Conservation (phyloP, 1,284 basidiomycete genomes). For the Ceraceosorus guamensis region DNA sequence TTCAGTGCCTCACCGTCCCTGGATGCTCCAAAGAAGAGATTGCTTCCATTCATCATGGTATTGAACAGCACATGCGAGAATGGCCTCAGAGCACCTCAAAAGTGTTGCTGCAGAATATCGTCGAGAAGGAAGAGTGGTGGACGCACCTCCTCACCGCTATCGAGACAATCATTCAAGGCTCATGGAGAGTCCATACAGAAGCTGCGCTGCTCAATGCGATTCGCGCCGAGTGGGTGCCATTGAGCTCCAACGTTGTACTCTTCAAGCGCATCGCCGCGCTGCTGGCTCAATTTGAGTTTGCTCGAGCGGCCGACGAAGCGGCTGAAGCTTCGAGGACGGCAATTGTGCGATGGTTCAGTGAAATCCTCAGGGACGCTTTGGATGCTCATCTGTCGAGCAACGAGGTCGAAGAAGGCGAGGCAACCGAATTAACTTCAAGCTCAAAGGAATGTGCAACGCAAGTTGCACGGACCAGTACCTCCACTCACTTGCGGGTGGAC, state of each 20-base stretch:
- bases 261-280: not conserved
- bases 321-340: not conserved
- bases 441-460: too few species aligned
- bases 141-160: not conserved
- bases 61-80: too few species aligned
- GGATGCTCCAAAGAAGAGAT: too few species aligned
- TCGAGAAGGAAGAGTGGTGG: not conserved
- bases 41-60: too few species aligned
- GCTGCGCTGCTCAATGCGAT: not conserved
- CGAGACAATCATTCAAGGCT: not conserved
- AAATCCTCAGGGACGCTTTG: too few species aligned
- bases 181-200: not conserved
- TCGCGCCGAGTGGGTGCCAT: not conserved
- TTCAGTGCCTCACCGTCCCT: not conserved
- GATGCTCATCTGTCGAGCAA: too few species aligned
- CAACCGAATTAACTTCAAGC: not conserved
- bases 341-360: too few species aligned
- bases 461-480: too few species aligned
- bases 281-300: not conserved
- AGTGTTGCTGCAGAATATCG: not conserved
- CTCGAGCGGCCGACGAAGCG: not conserved
- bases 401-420: not conserved
- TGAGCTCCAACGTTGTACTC: not conserved
- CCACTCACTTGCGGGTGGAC: too few species aligned
- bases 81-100: not conserved